Percentiles rank a stretch among this genome's conserved stretches.
phyloP scores from a whole-genome alignment of 2,329 filamentous ascomycete genomes.

The Alternaria angustiovoidea region DNA sequence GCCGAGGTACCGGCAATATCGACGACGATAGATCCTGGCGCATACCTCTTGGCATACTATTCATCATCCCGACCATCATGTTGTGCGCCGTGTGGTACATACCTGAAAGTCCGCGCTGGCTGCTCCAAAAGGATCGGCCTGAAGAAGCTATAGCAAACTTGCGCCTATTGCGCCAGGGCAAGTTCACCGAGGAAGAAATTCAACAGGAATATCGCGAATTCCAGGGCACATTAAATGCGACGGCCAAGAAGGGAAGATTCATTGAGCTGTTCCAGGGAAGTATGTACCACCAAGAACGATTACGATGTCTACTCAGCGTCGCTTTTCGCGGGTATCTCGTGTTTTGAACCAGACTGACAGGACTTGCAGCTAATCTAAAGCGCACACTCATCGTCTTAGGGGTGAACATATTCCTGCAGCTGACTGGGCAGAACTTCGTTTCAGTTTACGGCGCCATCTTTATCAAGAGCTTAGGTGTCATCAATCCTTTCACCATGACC shows the following conservation, averaged over 20 bases:
- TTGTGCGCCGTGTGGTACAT: conserved; percentile 37
- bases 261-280: not conserved
- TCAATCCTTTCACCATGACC: too few species aligned
- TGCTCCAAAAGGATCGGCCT: conserved; percentile 36
- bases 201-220: not conserved
- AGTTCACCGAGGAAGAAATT: conserved; percentile 7
- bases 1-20: conserved; percentile 8
- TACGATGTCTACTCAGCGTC: not conserved
- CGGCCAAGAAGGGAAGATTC: not conserved
- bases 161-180: conserved; percentile 10
- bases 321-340: not conserved
- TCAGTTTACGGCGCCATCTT: not conserved
- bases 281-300: not conserved
- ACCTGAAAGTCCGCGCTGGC: conserved; percentile 26
- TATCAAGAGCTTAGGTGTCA: not conserved
- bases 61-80: conserved; percentile 12
- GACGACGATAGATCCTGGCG: conserved; percentile 8
- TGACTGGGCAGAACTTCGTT: not conserved
- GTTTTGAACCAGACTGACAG: not conserved
- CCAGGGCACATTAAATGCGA: not conserved
- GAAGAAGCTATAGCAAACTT: conserved; percentile 51
- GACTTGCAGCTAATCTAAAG: not conserved
- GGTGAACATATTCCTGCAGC: not conserved
- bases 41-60: conserved; percentile 13
- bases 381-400: not conserved